These are phyloP conservation scores for Saccharomycopsis lassenensis DNA, from an alignment of 805 yeast genomes.

Conservation along the genomic window DNA sequence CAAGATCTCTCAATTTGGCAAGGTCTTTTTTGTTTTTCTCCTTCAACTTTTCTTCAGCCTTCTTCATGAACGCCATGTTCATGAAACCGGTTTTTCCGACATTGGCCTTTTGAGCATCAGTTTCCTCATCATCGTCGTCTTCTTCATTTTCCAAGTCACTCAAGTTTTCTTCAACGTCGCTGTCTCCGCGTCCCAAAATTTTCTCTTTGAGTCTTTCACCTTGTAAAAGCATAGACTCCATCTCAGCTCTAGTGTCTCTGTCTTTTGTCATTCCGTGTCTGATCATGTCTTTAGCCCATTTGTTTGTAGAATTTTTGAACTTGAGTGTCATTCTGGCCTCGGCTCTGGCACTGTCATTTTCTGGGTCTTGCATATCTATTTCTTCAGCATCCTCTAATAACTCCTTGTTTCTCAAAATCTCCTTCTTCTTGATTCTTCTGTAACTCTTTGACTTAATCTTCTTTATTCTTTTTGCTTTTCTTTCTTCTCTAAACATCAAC, in stretches of 20 bases:
- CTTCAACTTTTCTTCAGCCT: slow-evolving; percentile 65
- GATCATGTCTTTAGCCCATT: slow-evolving; percentile 87
- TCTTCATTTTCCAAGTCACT: slow-evolving; percentile 41
- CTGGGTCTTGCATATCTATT: slow-evolving; percentile 44
- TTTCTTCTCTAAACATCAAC: slow-evolving; percentile 90
- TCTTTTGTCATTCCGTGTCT: slow-evolving; percentile 87
- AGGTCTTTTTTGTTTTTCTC: slow-evolving; percentile 46
- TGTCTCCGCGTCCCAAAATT: slow-evolving; percentile 49
- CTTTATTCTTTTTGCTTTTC: slow-evolving; percentile 80
- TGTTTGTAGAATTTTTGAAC: slow-evolving; percentile 68
- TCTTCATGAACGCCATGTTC: slow-evolving; percentile 92
- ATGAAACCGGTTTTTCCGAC: slow-evolving; percentile 82
- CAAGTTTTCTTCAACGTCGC: slow-evolving; percentile 32
- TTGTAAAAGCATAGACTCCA: slow-evolving; percentile 88
- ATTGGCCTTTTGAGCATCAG: slow-evolving; percentile 28
- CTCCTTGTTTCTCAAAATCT: slow-evolving; percentile 56
- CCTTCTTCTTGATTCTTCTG: slow-evolving; percentile 79
- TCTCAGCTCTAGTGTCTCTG: slow-evolving; percentile 68
- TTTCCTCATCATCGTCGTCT: slow-evolving; percentile 31
- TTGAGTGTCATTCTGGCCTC: slow-evolving; percentile 85
- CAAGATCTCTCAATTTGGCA: slow-evolving; percentile 39
- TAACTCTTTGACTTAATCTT: slow-evolving; percentile 90
- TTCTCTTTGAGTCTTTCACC: slow-evolving; percentile 69
- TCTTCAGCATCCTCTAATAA: slow-evolving; percentile 48
- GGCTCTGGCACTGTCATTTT: slow-evolving; percentile 68